Percentiles rank a stretch among this genome's conserved stretches.
Evolutionary conservation across 1,284 basidiomycete species (phyloP).

Genomic region (Cutaneotrichosporon cavernicola): DNA sequence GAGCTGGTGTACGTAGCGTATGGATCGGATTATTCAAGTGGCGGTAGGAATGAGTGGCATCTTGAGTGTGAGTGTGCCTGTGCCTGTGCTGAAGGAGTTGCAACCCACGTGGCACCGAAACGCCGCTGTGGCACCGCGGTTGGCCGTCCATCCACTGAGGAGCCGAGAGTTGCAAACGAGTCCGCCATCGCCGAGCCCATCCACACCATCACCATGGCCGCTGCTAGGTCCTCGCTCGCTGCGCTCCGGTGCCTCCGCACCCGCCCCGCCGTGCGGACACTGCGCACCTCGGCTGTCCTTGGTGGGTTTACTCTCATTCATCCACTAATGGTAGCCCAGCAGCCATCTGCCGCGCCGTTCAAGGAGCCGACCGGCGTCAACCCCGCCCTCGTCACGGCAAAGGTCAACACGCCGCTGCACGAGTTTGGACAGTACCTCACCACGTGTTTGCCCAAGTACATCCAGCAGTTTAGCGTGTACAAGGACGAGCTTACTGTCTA

Average conservation of each 20-base stretch:
- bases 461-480: constrained; percentile 96
- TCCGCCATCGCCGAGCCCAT: constrained; percentile 6
- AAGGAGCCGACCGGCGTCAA: constrained; percentile 81
- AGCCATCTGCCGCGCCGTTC: constrained; percentile 69
- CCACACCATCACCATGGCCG: constrained; percentile 35
- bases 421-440: constrained; percentile 86
- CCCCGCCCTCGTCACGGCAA: constrained; percentile 68
- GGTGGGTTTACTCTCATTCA: constrained; percentile 27
- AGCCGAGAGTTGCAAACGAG: constrained; percentile 9
- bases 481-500: constrained; percentile 90
- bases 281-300: constrained; percentile 32
- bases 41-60: too few species aligned
- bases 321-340: constrained; percentile 12
- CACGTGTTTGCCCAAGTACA: constrained; percentile 87
- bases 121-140: constrained; percentile 5
- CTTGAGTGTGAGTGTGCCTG: too few species aligned
- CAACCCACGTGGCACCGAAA: too few species aligned
- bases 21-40: not conserved
- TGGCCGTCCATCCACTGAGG: constrained; percentile 8
- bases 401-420: constrained; percentile 73
- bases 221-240: constrained; percentile 34
- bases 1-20: constrained; percentile 1
- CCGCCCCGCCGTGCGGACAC: constrained; percentile 27
- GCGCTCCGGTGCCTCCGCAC: constrained; percentile 29
- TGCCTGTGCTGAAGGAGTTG: too few species aligned